Evolutionary conservation across 2,329 filamentous ascomycete genomes (phyloP), one percentile per base, ranked within the genome.

Genomic region (Knoxdaviesia capensis): DNA sequence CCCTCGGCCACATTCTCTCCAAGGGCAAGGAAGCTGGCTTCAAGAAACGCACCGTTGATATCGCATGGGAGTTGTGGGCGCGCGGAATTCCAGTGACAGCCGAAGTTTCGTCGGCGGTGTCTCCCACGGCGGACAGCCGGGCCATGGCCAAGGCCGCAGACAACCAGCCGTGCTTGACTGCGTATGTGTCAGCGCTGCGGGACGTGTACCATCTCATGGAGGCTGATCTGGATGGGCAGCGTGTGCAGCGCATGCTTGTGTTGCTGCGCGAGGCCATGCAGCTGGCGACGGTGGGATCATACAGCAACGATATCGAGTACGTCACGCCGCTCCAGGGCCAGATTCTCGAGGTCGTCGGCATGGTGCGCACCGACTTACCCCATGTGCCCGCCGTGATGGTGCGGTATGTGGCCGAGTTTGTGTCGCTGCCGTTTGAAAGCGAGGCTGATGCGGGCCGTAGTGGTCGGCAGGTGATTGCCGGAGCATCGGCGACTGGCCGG

Each of bases 111-210:
- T 3, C 20, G 20, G 20, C 20, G 3, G 20, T 2, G 53, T 57
- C 8, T 20, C 2, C 20, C 20, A 52, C 58, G 11, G 52, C 61
- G 9, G 61, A 68, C 35, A 48, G 47, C 31, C 49, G 48, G 8
- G 45, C 41, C 7, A 49, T 47, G 7, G 45, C 45, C 31, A 66
- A 65, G 40, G 57, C 63, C 1, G 60, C 60, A 3, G 71, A 81
- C 46, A 92, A 90, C 49, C 84, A 94, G 53, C 77, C 78, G 44
- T 86, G 83, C 7, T 70, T 88, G n/a, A 62, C 83, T 31, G 81
- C 86, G n/a, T 94, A 94, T 59, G 71, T 90, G 1, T 69, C 77
- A 28, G 70, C 80, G 1, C 71, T 90, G 36, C 66, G 75, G 43
- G 78, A 90, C 50, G 68, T 96, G 1, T 93, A 94, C 52, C 71